A percentile compares a stretch with the other conserved stretches of the same genome.
These are phyloP conservation scores for Cryptosporidium sp. DNA, from an alignment of 169 alveolate genomes.

Conservation along the genomic window DNA sequence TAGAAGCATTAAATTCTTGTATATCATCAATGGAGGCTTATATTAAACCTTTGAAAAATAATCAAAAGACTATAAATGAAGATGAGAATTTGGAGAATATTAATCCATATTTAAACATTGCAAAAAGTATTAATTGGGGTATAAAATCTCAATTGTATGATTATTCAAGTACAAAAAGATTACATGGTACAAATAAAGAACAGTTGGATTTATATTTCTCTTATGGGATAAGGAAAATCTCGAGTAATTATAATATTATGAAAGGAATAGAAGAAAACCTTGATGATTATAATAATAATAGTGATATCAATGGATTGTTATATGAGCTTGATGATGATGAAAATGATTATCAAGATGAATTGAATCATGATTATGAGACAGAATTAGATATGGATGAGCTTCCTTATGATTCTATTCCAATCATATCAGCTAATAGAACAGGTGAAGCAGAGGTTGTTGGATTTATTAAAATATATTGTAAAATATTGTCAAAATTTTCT, in stretches of 20 bases:
- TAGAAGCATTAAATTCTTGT: constrained; percentile 74
- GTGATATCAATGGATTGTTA: neutral
- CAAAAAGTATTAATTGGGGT: constrained; percentile 69
- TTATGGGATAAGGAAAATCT: neutral
- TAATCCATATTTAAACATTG: constrained; percentile 39
- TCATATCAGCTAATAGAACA: constrained; percentile 56
- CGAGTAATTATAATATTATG: neutral
- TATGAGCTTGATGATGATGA: constrained; percentile 50
- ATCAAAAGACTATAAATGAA: neutral
- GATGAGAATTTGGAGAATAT: neutral
- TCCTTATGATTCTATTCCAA: constrained; percentile 73
- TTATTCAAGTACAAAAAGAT: constrained; percentile 8
- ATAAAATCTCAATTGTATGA: constrained; percentile 31
- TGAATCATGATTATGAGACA: constrained; percentile 63
- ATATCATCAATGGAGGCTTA: constrained; percentile 71
- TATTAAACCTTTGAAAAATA: constrained; percentile 34
- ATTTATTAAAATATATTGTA: constrained; percentile 55
- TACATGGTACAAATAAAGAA: neutral
- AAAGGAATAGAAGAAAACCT: neutral
- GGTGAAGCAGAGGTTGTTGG: constrained; percentile 76
- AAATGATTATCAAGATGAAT: constrained; percentile 60
- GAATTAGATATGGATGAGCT: constrained; percentile 74
- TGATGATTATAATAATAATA: too few species aligned
- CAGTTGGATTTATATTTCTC: constrained; percentile 35
- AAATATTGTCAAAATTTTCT: constrained; percentile 23